Evolutionary conservation across 2,329 filamentous ascomycete genomes (phyloP), one percentile per base, ranked within the genome.

Genomic region (Magnaporthales sp.): DNA sequence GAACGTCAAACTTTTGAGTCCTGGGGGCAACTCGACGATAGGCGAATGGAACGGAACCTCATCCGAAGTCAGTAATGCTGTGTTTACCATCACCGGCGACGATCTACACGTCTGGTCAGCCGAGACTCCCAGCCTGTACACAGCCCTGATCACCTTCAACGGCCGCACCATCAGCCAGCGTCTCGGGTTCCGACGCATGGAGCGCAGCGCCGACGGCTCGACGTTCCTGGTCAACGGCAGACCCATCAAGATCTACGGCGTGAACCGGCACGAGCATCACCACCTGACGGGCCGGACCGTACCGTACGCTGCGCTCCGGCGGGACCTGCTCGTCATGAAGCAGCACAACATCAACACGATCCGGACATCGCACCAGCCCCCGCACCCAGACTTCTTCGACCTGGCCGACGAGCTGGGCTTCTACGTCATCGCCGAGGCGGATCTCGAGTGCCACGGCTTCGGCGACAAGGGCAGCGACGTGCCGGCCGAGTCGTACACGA

Each of bases 221-320:
- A 86, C 54, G 9, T 58, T 97, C 83, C 96, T 96, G 86, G 93
- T 96, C 83, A 97, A 97, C 86, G 93, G 93, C 83, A 91, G 91
- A 81, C 93, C 93, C 77, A 88, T 97, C 77, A 84, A 85, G 77
- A 91, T 97, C 70, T 80, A 82, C 30, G 85, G 85, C 6, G 82
- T 83, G 3, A 87, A 87, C 70, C 78, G 84, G 58, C 85, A 87
- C 70, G 85, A 87, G 67, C 84, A 87, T 68, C 83, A 87, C 70
- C 83, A 83, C 3, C 73, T 76, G 67, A 77, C 77, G 22, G 84
- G 84, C 6, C 80, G 83, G 5, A 77, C 82, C 6, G 85, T 91
- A 0, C 86, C 87, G 0, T 81, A 84, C 30, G 82, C 84, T 0
- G 86, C 84, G n/a, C 81, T 91, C 71, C 80, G 83, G 66, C 76